These are phyloP conservation scores for Peronospora destructor DNA, from an alignment of 352 stramenopile genomes.

Conservation along the genomic window DNA sequence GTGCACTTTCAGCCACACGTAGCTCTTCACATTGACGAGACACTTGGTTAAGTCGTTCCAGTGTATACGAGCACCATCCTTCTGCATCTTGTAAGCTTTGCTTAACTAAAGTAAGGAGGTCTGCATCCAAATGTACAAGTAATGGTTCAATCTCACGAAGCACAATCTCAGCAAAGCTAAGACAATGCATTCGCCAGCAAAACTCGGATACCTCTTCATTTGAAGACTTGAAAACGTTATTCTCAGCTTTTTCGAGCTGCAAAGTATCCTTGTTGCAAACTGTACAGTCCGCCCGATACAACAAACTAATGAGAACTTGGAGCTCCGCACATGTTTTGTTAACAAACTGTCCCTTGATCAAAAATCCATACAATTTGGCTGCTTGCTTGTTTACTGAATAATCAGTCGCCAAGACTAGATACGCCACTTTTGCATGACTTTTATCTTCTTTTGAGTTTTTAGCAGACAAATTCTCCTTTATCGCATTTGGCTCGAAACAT, in stretches of 20 bases:
- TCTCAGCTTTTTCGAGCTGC: neutral
- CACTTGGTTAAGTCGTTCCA: slow-evolving; percentile 25
- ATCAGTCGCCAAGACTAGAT: neutral
- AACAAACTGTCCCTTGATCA: slow-evolving; percentile 42
- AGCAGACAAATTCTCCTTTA: neutral
- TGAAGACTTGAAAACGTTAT: neutral
- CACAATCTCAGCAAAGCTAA: slow-evolving; percentile 34
- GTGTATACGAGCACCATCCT: slow-evolving; percentile 22
- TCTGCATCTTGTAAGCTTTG: slow-evolving; percentile 26
- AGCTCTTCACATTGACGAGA: slow-evolving; percentile 36
- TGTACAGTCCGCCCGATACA: slow-evolving; percentile 30
- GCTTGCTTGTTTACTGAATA: slow-evolving; percentile 33
- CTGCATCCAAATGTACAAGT: slow-evolving; percentile 24
- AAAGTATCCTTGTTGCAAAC: neutral
- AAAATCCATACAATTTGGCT: slow-evolving; percentile 44
- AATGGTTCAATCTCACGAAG: slow-evolving; percentile 33
- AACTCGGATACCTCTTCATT: slow-evolving; percentile 31
- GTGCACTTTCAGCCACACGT: slow-evolving; percentile 45
- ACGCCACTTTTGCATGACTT: neutral
- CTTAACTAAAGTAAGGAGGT: slow-evolving; percentile 27
- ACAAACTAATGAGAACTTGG: slow-evolving; percentile 32
- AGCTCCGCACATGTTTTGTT: slow-evolving; percentile 41
- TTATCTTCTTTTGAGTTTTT: slow-evolving; percentile 8
- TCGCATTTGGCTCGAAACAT: slow-evolving; percentile 5
- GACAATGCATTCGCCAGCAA: slow-evolving; percentile 31